Base-by-base conservation (phyloP, 2,329 filamentous ascomycete genomes). In the Stylonectria norvegica region DNA sequence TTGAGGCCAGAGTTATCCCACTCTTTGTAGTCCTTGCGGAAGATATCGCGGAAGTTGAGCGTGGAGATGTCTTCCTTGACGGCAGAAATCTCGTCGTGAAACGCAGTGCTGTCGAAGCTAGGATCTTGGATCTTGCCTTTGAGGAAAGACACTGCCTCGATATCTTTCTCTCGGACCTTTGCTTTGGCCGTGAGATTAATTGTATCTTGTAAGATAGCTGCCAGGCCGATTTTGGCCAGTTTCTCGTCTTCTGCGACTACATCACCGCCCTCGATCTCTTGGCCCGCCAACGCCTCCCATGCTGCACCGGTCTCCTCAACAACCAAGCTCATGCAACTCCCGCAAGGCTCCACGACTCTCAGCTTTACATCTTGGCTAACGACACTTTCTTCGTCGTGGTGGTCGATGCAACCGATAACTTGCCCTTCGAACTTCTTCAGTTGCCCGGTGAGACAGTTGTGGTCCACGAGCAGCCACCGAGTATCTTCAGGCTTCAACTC, bases 21-120 rank as follows among this genome's bases (percentile, higher is more conserved):
- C 57, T 86, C 75, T 67, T 94, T 94, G 66, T 90, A 94, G 65
- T 94, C 87, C 62, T 91, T 91, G 48, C 85, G 73, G 37, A 91
- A 64, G 27, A 90, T 75, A 52, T 90, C 86, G 16, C 74, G 67
- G 50, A 89, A 63, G 25, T 65, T 68, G 32, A 93, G 65, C 0
- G 58, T 52, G 3, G 73, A 76, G 36, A 93, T 72, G 50, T 89
- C 77, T 47, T 79, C 75, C 62, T 90, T 90, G 5, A 86, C 81
- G 5, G 63, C 63, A 1, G 72, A 69, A 18, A 90, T 73, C 40
- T 78, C 67, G 4, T 72, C 60, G 57, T 78, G 87, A 60, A 83
- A 87, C 4, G 45, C 58, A 0, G 66, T 60, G 5, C 77, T 69
- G 40, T 79, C 67, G 53, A 80, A 87, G 42, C 45, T 7, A 23